Conservation (phyloP, 345 rosid species). For the Syzygium oleosum region DNA sequence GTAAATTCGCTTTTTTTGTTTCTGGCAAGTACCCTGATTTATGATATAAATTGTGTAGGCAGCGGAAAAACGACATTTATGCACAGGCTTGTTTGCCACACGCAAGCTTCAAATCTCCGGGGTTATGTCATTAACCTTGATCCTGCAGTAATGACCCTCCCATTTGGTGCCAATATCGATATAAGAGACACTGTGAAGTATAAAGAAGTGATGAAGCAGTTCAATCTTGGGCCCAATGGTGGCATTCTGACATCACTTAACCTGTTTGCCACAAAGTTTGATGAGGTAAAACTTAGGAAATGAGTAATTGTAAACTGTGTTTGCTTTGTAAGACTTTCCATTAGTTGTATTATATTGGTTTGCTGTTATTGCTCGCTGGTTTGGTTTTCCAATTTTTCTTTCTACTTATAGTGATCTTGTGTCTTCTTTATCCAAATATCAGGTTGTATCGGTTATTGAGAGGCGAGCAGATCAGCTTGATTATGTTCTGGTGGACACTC, state of each 20-base stretch:
- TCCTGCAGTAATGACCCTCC: conserved; percentile 20
- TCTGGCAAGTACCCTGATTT: not conserved
- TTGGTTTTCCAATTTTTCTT: not conserved
- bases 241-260: conserved; percentile 19
- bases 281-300: conserved; percentile 9
- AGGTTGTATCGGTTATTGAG: conserved; percentile 12
- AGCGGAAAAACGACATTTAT: conserved; percentile 15
- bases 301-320: not conserved
- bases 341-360: not conserved
- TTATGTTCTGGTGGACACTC: conserved; percentile 23
- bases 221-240: conserved; percentile 20
- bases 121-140: conserved; percentile 19
- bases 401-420: not conserved
- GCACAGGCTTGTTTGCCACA: conserved; percentile 19
- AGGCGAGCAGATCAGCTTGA: conserved; percentile 18
- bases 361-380: not conserved
- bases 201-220: conserved; percentile 18
- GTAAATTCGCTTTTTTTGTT: not conserved
- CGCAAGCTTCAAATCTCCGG: conserved; percentile 17
- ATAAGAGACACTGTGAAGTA: conserved; percentile 16
- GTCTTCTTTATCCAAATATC: not conserved
- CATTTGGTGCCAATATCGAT: conserved; percentile 17
- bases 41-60: not conserved
- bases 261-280: conserved; percentile 20
- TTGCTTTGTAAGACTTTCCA: not conserved